Percentiles rank a stretch among this genome's conserved stretches.
Evolutionary conservation across 1,284 basidiomycete species (phyloP).

Genomic region (Papiliotrema fonsecae): DNA sequence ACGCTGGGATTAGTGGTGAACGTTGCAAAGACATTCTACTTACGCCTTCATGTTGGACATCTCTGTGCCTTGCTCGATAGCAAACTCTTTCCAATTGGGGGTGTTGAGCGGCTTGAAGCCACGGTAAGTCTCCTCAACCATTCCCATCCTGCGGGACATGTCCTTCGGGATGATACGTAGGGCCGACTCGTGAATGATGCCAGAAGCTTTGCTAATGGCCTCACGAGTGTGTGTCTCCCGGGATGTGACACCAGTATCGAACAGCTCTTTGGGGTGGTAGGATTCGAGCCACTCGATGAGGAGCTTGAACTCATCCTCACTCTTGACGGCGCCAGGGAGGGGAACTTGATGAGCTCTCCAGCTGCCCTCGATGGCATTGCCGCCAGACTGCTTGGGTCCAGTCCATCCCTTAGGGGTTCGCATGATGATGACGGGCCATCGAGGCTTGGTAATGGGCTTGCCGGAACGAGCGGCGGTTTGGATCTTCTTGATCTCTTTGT

Average conservation of each 20-base stretch:
- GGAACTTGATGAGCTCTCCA: slow-evolving; percentile 60
- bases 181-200: slow-evolving; percentile 34
- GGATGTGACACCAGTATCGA: slow-evolving; percentile 50
- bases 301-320: slow-evolving; percentile 58
- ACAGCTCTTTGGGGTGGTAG: slow-evolving; percentile 63
- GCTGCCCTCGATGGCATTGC: slow-evolving; percentile 70
- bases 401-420: slow-evolving; percentile 76
- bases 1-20: slow-evolving; percentile 13
- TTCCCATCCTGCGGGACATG: slow-evolving; percentile 36
- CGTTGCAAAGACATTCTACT: slow-evolving; percentile 7
- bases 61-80: slow-evolving; percentile 56
- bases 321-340: slow-evolving; percentile 63
- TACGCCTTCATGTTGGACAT: slow-evolving; percentile 69
- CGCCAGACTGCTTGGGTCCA: slow-evolving; percentile 62
- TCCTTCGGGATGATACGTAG: slow-evolving; percentile 41
- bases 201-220: slow-evolving; percentile 19
- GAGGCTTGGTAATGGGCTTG: slow-evolving; percentile 70
- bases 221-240: slow-evolving; percentile 18
- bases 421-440: slow-evolving; percentile 79
- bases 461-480: slow-evolving; percentile 71
- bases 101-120: slow-evolving; percentile 59
- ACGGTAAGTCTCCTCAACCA: slow-evolving; percentile 58
- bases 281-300: slow-evolving; percentile 67
- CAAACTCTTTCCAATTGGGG: slow-evolving; percentile 62
- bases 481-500: slow-evolving; percentile 68